Percentiles rank a stretch among this genome's conserved stretches.
Evolutionary conservation across 768 basidiomycete genomes (phyloP).

Genomic region (Lentinula guzmanii): DNA sequence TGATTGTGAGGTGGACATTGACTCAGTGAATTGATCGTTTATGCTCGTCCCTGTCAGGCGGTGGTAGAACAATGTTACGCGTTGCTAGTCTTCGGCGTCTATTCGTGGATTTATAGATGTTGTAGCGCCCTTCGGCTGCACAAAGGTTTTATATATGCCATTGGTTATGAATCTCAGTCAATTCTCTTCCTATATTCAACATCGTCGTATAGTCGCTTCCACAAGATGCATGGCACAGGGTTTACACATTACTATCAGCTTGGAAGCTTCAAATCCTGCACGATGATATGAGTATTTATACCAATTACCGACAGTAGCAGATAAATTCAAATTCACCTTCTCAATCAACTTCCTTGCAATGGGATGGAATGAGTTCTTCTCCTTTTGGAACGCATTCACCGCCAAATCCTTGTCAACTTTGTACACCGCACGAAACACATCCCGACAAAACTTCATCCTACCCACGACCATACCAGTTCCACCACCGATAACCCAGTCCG

Average conservation of each 20-base stretch:
- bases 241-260: neutral
- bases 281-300: neutral
- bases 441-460: slow-evolving; percentile 82
- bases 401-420: slow-evolving; percentile 53
- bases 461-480: slow-evolving; percentile 62
- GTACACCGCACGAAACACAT: slow-evolving; percentile 49
- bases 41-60: no score
- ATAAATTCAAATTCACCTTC: slow-evolving; percentile 40
- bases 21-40: no score
- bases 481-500: slow-evolving; percentile 65
- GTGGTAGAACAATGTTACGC: no score
- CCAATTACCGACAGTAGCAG: neutral
- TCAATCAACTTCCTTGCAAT: slow-evolving; percentile 72
- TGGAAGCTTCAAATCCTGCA: neutral
- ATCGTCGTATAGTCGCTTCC: no score
- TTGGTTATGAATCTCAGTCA: no score
- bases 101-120: no score
- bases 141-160: no score
- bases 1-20: neutral
- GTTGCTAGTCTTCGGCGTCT: no score
- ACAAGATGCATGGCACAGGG: no score
- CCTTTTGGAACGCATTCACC: slow-evolving; percentile 36
- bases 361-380: slow-evolving; percentile 62
- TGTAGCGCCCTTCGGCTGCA: no score
- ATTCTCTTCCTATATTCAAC: no score